Base-by-base conservation (phyloP, 345 rosid genomes). In the Populus pruinosa region DNA sequence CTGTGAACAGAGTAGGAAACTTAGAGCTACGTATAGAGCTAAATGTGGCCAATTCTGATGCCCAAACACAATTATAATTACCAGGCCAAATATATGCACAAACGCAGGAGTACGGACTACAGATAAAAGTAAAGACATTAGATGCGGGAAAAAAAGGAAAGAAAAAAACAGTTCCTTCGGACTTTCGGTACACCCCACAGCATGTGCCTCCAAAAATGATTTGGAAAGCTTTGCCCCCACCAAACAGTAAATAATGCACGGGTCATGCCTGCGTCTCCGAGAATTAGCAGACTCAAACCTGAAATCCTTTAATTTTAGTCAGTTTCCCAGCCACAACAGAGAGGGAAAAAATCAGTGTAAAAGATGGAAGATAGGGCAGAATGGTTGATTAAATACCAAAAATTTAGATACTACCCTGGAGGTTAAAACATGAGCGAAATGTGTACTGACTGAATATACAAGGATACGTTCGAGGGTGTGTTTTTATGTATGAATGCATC, bases 71-170 rank as follows among this genome's bases (percentile, higher is more conserved):
- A 75, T 82, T 47, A 67, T 59, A 63, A 77, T 67, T 75, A 79
- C 72, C 64, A 67, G 70, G 41, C 82, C 71, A 56, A 77, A 64
- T 78, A 55, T 79, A 77, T 74, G 79, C 82, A 82, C 85, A 80
- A 9, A 69, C 35, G 73, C 70, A 72, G 73, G 3, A 62, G 8
- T 39, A 63, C 70, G 67, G 39, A 76, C 69, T 66, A 76, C 65
- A 69, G 35, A 71, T 35, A 69, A 83, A 69, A 20, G 49, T 31
- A 38, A 67, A 23, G 35, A 29, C 11, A 33, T 33, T 59, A 49
- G 31, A 38, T 67, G n/a, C 29, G 20, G 61, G 13, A 65, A 65
- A 65, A 35, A 7, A 23, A 27, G 29, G 41, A 68, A 25, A 65
- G 21, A 25, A 59, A 33, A 47, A 66, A 71, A 68, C 35, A 21